A percentile compares a stretch with the other conserved stretches of the same genome.
phyloP scores from a whole-genome alignment of 1,284 basidiomycete genomes.

The Ceratobasidium sp. region DNA sequence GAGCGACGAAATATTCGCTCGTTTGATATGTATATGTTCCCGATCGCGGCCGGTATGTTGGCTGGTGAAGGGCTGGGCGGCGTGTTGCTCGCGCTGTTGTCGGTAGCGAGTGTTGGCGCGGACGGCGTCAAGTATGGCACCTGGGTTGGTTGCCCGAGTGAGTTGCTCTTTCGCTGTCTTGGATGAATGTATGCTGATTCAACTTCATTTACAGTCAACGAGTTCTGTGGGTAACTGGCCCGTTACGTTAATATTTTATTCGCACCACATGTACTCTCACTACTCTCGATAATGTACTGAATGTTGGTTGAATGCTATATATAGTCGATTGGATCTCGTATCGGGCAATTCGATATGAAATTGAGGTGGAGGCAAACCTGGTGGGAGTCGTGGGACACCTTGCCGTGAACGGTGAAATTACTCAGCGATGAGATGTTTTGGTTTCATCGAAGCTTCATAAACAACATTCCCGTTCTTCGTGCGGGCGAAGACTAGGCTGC shows the following conservation, averaged over 20 bases:
- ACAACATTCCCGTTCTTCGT: background rate
- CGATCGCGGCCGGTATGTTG: slow-evolving; percentile 71
- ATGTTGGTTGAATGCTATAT: slow-evolving; percentile 1
- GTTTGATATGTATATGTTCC: slow-evolving; percentile 74
- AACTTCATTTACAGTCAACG: slow-evolving; percentile 26
- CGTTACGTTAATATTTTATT: slow-evolving; percentile 3
- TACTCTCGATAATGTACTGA: slow-evolving; percentile 20
- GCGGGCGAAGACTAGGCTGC: background rate
- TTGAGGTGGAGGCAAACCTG: background rate
- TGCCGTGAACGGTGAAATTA: background rate
- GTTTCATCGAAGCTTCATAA: slow-evolving; percentile 9
- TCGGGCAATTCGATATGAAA: background rate
- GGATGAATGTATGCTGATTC: slow-evolving; percentile 1
- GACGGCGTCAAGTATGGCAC: slow-evolving; percentile 46
- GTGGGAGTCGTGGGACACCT: no score
- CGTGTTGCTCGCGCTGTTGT: slow-evolving; percentile 69
- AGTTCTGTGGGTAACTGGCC: slow-evolving; percentile 36
- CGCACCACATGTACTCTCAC: slow-evolving; percentile 1
- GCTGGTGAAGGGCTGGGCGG: slow-evolving; percentile 79
- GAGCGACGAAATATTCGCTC: slow-evolving; percentile 60
- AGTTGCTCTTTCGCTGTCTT: slow-evolving; percentile 5
- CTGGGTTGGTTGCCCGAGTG: slow-evolving; percentile 43
- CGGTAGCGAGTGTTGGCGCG: slow-evolving; percentile 48
- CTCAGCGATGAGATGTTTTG: slow-evolving; percentile 32
- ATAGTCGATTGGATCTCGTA: background rate